Base-by-base conservation (phyloP, 805 yeast species). In the Diddensiella caesifluorescens region DNA sequence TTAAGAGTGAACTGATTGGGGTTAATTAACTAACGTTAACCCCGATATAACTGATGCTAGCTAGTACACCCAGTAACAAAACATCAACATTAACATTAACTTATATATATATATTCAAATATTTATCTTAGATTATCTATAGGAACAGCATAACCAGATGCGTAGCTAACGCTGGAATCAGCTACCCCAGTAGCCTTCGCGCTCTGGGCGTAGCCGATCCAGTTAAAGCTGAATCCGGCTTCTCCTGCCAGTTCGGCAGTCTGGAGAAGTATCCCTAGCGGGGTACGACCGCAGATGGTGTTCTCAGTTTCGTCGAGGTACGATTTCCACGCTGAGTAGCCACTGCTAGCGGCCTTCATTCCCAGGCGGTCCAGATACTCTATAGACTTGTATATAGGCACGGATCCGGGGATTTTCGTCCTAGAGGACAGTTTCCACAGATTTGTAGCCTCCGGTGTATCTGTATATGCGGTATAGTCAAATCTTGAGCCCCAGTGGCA, bases 241-340 rank as follows among this genome's bases (percentile, higher is more conserved):
- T 29, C 29, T 23, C 44, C 52, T 22, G 47, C 53, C 10, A 57
- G 43, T 45, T 80, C 82, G 46, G 80, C 57, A 2, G 80, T 60
- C 16, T 68, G 64, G 39, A 90, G 57, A 15, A 90, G 58, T 5
- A 87, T 67, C 2, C 76, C 74, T 26, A 92, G 69, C 0, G 97
- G 96, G 46, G 77, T 79, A 45, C 88, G 83, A 0, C 98, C 98
- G 62, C 98, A 92, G 13, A 92, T 83, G 0, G 98, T 92, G 63
- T 90, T 89, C 0, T 82, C 86, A 0, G 97, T 86, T 1, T 49
- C 51, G 4, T 64, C 62, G 3, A 92, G 74, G 56, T 92, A 92
- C 21, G 70, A 59, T 39, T 68, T 70, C 86, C 95, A 92, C 5
- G 63, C 62, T 1, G 56, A 53, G 41, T 79, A 75, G 2, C 87